Evolutionary conservation across 495 filamentous ascomycete genomes (phyloP).

Genomic region (Penicillium simplicissimum): DNA sequence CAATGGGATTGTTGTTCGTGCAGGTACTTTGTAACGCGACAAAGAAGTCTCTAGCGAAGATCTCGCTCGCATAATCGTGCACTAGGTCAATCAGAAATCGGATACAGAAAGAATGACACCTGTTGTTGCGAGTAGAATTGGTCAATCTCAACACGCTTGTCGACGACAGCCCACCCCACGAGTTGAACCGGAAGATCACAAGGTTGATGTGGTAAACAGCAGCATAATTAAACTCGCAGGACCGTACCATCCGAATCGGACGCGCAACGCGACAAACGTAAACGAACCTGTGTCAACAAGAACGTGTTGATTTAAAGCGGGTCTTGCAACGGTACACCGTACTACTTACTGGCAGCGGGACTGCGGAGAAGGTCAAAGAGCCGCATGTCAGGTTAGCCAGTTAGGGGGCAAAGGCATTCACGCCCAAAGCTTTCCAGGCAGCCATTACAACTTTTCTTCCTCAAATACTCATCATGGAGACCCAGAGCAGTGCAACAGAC

Average conservation of each 20-base stretch:
- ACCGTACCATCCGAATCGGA: neutral
- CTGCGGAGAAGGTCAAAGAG: neutral
- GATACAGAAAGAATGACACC: too few species aligned
- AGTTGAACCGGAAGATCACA: neutral
- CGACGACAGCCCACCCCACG: neutral
- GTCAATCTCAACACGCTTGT: neutral
- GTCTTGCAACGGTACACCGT: neutral
- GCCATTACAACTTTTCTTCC: neutral
- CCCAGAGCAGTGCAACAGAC: neutral
- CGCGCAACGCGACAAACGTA: neutral
- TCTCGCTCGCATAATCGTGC: neutral
- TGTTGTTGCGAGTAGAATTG: neutral
- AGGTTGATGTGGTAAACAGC: neutral
- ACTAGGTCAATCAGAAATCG: neutral
- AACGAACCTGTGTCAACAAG: neutral
- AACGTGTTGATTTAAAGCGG: neutral
- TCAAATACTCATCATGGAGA: constrained; percentile 1
- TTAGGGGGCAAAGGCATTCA: neutral
- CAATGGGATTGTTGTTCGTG: neutral
- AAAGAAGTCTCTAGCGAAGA: neutral
- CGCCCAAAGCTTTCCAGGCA: constrained; percentile 1
- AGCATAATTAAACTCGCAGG: neutral
- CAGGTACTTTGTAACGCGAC: neutral
- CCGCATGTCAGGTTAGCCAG: neutral
- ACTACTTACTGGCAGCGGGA: neutral